Base-by-base conservation (phyloP, 257 asterid species). In the Misopates orontium region DNA sequence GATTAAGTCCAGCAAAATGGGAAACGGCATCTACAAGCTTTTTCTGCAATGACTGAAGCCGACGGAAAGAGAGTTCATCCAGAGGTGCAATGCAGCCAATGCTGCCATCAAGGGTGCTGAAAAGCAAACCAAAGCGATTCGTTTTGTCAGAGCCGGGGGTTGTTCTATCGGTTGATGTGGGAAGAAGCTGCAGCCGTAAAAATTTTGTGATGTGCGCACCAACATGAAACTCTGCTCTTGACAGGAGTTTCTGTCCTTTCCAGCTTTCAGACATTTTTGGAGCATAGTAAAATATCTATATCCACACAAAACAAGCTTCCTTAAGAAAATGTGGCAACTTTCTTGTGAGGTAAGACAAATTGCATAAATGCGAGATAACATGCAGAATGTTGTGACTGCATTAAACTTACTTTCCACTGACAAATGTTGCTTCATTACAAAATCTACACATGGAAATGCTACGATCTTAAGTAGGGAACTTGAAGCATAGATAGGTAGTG, bases 171-270 rank as follows among this genome's bases (percentile, higher is more conserved):
- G 81, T 77, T 32, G 87, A 75, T 25, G 91, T 77, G 12, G 98
- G 95, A 70, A 93, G 97, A 76, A 93, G 77, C 82, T 81, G 97
- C 76, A 93, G 71, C 70, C 99, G 88, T 75, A 90, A 64, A 74
- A 93, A 93, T 77, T 93, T 93, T 60, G 97, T 90, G 76, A 90
- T 80, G 23, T 87, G 95, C 62, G 97, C 86, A 25, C 97, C 99
- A 44, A 93, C 84, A 60, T 90, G 97, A 78, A 93, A 93, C 85
- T 93, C 99, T 2, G 99, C 97, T 79, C 96, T 86, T 4, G 96
- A 83, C 16, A 90, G 84, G 71, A 93, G 97, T 62, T 93, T 93
- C 87, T 90, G 96, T 28, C 99, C 99, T 79, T 86, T 93, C 99
- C 99, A 93, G 81, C 99, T 93, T 68, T 93, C 96, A 8, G 88